phyloP scores from a whole-genome alignment of 495 filamentous ascomycete species.

The Pseudoneurospora amorphoporcata region DNA sequence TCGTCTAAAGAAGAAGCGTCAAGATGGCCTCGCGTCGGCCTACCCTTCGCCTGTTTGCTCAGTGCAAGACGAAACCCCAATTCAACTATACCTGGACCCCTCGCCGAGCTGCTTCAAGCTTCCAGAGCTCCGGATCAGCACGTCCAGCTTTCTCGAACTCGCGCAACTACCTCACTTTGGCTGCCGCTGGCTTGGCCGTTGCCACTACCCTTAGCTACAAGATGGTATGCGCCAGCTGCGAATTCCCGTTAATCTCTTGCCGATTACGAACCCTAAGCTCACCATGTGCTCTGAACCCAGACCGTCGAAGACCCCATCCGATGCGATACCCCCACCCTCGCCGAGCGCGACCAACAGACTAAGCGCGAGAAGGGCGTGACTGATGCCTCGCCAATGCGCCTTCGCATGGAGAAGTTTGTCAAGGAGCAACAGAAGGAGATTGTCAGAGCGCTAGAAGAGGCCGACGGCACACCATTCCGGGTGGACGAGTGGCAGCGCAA shows the following conservation, averaged over 20 bases:
- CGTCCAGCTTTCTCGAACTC: conserved; percentile 2
- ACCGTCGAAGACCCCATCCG: conserved; percentile 26
- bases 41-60: conserved; percentile 15
- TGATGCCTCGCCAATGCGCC: conserved; percentile 80
- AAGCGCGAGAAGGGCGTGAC: conserved; percentile 58
- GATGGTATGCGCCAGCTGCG: conserved; percentile 17
- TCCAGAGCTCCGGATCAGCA: not conserved
- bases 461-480: conserved; percentile 74
- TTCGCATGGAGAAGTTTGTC: conserved; percentile 94
- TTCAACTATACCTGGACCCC: conserved; percentile 2
- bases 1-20: conserved; percentile 3
- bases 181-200: conserved; percentile 17
- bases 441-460: conserved; percentile 62
- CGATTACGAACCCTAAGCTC: not conserved
- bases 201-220: conserved; percentile 18
- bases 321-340: conserved; percentile 46
- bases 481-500: conserved; percentile 81
- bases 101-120: conserved; percentile 13
- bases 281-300: conserved; percentile 14
- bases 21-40: conserved; percentile 17
- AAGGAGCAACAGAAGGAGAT: conserved; percentile 85
- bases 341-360: conserved; percentile 56
- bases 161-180: conserved; percentile 12
- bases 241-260: not conserved
- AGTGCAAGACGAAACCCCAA: conserved; percentile 13